Evolutionary conservation across 208 protist genomes (phyloP).

Genomic region (Leptomonas seymouri): DNA sequence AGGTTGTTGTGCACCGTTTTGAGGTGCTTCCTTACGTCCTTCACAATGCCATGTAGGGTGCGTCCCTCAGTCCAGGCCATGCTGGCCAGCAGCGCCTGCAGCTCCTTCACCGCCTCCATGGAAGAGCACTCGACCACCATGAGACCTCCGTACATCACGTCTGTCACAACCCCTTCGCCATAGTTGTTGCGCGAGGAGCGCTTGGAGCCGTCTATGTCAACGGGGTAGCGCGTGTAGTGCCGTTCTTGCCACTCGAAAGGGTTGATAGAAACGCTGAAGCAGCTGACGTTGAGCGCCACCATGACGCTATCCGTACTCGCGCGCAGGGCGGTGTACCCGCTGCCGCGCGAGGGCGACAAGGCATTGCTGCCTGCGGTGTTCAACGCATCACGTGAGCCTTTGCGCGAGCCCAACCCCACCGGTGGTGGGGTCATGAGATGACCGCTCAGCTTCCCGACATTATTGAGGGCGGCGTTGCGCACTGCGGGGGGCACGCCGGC

Average conservation of each 20-base stretch:
- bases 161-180: slow-evolving; percentile 86
- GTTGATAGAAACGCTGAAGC: slow-evolving; percentile 80
- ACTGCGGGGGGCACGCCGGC: slow-evolving; percentile 8
- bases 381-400: slow-evolving; percentile 5
- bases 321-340: not conserved
- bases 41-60: slow-evolving; percentile 32
- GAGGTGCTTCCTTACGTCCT: slow-evolving; percentile 47
- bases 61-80: slow-evolving; percentile 50
- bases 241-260: slow-evolving; percentile 61
- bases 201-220: slow-evolving; percentile 56
- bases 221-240: slow-evolving; percentile 46
- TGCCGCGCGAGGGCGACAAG: not conserved
- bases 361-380: not conserved
- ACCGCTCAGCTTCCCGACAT: slow-evolving; percentile 1
- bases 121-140: slow-evolving; percentile 69
- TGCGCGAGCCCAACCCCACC: slow-evolving; percentile 8
- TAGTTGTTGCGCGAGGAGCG: slow-evolving; percentile 34
- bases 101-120: slow-evolving; percentile 29
- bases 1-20: slow-evolving; percentile 15
- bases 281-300: slow-evolving; percentile 51
- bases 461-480: slow-evolving; percentile 8
- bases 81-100: slow-evolving; percentile 48
- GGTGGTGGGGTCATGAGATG: not conserved
- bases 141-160: slow-evolving; percentile 86
- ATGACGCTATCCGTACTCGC: slow-evolving; percentile 16